A percentile compares a stretch with the other conserved stretches of the same genome.
phyloP scores from a whole-genome alignment of 441 rosid genomes.

The Oxalis stricta region DNA sequence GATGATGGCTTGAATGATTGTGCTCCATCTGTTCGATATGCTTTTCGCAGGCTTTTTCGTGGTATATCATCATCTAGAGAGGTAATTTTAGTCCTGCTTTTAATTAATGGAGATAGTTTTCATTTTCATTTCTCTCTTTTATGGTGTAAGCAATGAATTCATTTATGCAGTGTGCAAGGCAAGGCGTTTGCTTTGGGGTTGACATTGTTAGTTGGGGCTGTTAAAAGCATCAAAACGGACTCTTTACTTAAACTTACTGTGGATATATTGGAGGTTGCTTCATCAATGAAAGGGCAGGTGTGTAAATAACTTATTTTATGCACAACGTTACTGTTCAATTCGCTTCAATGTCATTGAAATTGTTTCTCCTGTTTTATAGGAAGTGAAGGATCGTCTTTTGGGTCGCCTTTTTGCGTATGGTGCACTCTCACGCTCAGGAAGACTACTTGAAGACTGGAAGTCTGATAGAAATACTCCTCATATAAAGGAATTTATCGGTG shows the following conservation, averaged over 20 bases:
- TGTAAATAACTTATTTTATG: slow-evolving; percentile 10
- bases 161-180: slow-evolving; percentile 73
- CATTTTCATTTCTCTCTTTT: background rate
- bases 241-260: slow-evolving; percentile 60
- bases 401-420: slow-evolving; percentile 89
- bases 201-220: slow-evolving; percentile 36
- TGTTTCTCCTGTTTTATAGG: slow-evolving; percentile 31
- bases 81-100: slow-evolving; percentile 22
- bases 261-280: slow-evolving; percentile 57
- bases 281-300: slow-evolving; percentile 96
- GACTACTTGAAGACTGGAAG: slow-evolving; percentile 45
- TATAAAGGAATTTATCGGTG: slow-evolving; percentile 47
- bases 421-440: slow-evolving; percentile 67
- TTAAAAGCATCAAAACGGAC: slow-evolving; percentile 49
- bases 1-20: slow-evolving; percentile 77
- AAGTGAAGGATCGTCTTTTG: slow-evolving; percentile 70
- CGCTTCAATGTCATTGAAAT: background rate
- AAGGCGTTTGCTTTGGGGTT: slow-evolving; percentile 91
- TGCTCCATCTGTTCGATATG: slow-evolving; percentile 77
- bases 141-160: background rate
- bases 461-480: slow-evolving; percentile 37
- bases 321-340: slow-evolving; percentile 6
- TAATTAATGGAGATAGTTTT: background rate
- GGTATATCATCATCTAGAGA: slow-evolving; percentile 95
- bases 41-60: slow-evolving; percentile 74